phyloP scores from a whole-genome alignment of 495 filamentous ascomycete species.

The Annulohypoxylon nitens region DNA sequence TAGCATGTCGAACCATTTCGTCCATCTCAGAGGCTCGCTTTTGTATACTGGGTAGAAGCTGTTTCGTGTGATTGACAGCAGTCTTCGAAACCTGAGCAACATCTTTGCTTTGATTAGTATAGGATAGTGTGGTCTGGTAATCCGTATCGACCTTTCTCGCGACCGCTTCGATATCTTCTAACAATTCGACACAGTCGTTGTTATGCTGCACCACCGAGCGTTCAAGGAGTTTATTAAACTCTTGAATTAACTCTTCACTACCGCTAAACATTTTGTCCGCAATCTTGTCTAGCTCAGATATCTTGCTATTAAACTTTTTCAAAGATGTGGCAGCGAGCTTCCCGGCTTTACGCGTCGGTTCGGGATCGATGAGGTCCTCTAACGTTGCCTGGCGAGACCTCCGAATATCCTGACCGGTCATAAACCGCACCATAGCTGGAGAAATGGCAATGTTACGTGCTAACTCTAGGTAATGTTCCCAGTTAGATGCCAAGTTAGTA shows the following conservation, averaged over 20 bases:
- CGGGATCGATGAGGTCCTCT: constrained; percentile 77
- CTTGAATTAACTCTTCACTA: constrained; percentile 61
- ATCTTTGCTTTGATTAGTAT: constrained; percentile 76
- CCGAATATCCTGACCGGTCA: constrained; percentile 61
- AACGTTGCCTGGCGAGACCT: constrained; percentile 66
- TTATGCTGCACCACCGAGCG: constrained; percentile 57
- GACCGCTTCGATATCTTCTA: constrained; percentile 88
- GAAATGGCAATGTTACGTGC: constrained; percentile 71
- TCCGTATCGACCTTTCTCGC: constrained; percentile 89
- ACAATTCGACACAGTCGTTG: constrained; percentile 64
- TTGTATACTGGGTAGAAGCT: constrained; percentile 83
- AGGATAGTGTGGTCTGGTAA: constrained; percentile 79
- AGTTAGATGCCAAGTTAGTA: constrained; percentile 69
- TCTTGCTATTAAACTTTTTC: constrained; percentile 60
- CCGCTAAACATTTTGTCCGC: constrained; percentile 60
- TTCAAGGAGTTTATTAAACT: constrained; percentile 63
- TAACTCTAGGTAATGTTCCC: constrained; percentile 75
- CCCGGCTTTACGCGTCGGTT: constrained; percentile 74
- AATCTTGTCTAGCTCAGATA: constrained; percentile 62
- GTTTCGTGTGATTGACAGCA: constrained; percentile 86
- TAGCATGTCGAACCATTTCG: constrained; percentile 74
- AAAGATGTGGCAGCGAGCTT: constrained; percentile 61
- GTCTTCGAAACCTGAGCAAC: constrained; percentile 85
- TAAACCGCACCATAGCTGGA: constrained; percentile 64
- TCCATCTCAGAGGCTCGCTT: constrained; percentile 81